Base-by-base conservation (phyloP, 2,329 filamentous ascomycete species). In the Drechslerella coelobrocha region DNA sequence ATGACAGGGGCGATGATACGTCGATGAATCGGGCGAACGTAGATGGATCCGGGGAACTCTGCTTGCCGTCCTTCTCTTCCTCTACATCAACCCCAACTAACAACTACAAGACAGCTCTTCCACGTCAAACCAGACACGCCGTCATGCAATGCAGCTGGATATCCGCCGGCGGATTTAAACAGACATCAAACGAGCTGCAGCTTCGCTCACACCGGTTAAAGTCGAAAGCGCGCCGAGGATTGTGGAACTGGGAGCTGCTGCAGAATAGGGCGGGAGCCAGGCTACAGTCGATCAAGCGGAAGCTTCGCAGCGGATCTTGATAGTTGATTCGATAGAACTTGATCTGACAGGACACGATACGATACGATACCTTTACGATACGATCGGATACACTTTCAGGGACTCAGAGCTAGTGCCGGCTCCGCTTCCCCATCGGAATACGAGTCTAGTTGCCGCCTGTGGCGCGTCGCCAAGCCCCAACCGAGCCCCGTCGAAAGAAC, bases 161-260 rank as follows among this genome's bases (percentile, higher is more conserved):
- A 23, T 34, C 19, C 48, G 48, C 6, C 14, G 41, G n/a, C 21
- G 41, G 47, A 50, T n/a, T 43, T 5, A 54, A 54, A 59, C 27
- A 50, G 26, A 4, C 47, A 52, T 66, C 21, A 53, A 31, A 41
- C 23, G 41, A 61, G 34, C 6, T 59, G 23, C 45, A 59, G 45
- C 54, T 69, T 37, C 51, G 52, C 26, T 59, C 57, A 14, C 52
- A 57, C 19, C 65, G 52, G 14, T 34, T 52, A 5, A 61, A 45
- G 31, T 62, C 65, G 10, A 57, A 50, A 19, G 57, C 53, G 34
- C 65, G 65, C 12, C 54, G 31, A 43, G 19, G 19, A 12, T 29
- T 69, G 52, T 69, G 65, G 65, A 57, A 61, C 45, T 61, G 61
- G 39, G 50, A 68, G 29, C 56, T 39, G 24, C 47, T 61, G 9